A percentile compares a stretch with the other conserved stretches of the same genome.
phyloP scores from a whole-genome alignment of 2,329 filamentous ascomycete species.

The Exophiala lecanii-corni region DNA sequence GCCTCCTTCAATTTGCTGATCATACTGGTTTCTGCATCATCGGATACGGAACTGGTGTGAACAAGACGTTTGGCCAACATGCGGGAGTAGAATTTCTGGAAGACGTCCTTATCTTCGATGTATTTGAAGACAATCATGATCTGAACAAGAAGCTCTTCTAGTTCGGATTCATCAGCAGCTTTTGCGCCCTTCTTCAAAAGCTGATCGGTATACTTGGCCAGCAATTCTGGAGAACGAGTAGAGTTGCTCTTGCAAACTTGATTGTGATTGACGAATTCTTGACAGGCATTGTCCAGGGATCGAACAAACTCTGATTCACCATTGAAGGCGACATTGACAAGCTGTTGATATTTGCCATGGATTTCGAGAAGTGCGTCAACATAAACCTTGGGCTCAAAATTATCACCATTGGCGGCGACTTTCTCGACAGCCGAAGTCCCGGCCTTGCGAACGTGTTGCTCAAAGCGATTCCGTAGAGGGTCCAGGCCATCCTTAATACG shows the following conservation, averaged over 20 bases:
- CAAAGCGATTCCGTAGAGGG: constrained; percentile 79
- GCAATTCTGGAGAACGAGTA: constrained; percentile 86
- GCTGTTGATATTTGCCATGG: constrained; percentile 83
- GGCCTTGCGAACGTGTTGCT: constrained; percentile 86
- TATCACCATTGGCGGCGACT: constrained; percentile 80
- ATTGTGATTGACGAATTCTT: constrained; percentile 97
- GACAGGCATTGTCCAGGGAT: constrained; percentile 92
- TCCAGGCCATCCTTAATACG: constrained; percentile 89
- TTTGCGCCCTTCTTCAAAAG: constrained; percentile 89
- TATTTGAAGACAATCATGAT: constrained; percentile 99
- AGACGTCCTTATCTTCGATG: constrained; percentile 99
- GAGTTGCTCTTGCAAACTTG: constrained; percentile 91
- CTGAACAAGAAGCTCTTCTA: constrained; percentile 81
- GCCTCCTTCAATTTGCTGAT: constrained; percentile 98
- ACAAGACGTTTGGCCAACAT: constrained; percentile 94
- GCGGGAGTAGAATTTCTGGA: constrained; percentile 98
- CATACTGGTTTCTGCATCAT: constrained; percentile 98
- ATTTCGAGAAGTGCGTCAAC: constrained; percentile 92
- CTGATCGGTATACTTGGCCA: constrained; percentile 93
- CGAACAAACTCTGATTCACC: constrained; percentile 96
- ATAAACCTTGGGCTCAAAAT: constrained; percentile 91
- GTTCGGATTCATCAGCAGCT: constrained; percentile 86
- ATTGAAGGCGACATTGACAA: constrained; percentile 88
- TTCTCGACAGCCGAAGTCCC: constrained; percentile 86
- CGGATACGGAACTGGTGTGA: constrained; percentile 89